A percentile compares a stretch with the other conserved stretches of the same genome.
Evolutionary conservation across 2,329 filamentous ascomycete genomes (phyloP).

Genomic region (Endoconidiophora laricicola): DNA sequence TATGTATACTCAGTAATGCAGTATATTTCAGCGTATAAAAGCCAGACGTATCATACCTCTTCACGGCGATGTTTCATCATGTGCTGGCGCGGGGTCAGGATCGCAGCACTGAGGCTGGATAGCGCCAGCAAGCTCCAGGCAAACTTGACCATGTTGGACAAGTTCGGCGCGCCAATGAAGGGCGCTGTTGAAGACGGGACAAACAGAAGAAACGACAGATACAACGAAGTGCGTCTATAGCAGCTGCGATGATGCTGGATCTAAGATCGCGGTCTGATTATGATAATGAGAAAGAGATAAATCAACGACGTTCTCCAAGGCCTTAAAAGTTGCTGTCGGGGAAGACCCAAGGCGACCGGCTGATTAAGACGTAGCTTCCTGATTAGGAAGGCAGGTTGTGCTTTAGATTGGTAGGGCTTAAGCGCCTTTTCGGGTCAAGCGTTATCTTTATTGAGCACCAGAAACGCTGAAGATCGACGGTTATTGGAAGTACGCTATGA

Average conservation of each 20-base stretch:
- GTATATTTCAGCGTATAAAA: too few species aligned
- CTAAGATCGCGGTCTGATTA: neutral
- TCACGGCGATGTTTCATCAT: neutral
- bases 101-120: neutral
- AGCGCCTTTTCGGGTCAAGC: too few species aligned
- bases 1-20: too few species aligned
- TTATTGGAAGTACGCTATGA: too few species aligned
- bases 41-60: neutral
- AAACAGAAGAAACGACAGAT: too few species aligned
- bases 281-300: neutral
- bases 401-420: too few species aligned
- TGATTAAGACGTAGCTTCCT: too few species aligned
- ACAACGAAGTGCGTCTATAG: neutral
- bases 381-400: too few species aligned
- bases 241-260: neutral
- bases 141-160: conserved; percentile 1
- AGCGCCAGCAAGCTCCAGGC: neutral
- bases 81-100: neutral
- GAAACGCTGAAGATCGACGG: too few species aligned
- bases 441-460: too few species aligned
- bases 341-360: too few species aligned
- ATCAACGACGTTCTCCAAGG: neutral
- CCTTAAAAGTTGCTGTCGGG: too few species aligned
- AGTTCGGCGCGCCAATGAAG: neutral
- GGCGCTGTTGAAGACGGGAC: neutral